Base-by-base conservation (phyloP, 2,329 filamentous ascomycete genomes). In the Xylariaceae sp. region DNA sequence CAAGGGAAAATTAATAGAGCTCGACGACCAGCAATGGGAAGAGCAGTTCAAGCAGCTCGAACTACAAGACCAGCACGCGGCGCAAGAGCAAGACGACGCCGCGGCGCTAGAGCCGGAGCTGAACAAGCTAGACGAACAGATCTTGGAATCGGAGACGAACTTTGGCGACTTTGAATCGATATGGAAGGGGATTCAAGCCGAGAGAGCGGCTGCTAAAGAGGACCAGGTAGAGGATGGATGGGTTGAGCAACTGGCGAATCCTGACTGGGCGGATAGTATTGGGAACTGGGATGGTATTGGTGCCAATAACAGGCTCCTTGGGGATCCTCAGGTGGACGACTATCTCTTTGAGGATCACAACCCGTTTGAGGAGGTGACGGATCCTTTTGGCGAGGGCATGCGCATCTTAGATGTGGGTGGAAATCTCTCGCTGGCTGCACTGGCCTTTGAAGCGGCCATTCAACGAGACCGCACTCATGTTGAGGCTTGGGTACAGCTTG, bases 311-410 rank as follows among this genome's bases (percentile, higher is more conserved):
- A 76, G 71, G 57, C 63, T 74, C 52, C 75, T 80, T 60, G 65
- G 81, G 53, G 90, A 95, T 68, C 89, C 90, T 11, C 80, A 87
- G 54, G 77, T 95, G 57, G 91, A 94, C 62, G 86, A 90, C 60
- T 99, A 99, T 70, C 82, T 96, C 67, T 99, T 97, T 66, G 94
- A 99, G 72, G 84, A 92, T 65, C 88, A 96, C 60, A 99, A 99
- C 70, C 79, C 94, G 29, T 97, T 96, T 78, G 80, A 85, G 60
- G 82, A 88, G 54, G 81, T 90, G 57, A 79, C 77, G 53, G 91
- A 95, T 68, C 90, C 94, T 0, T 99, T 95, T 66, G 88, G 92
- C 54, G 91, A 97, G 73, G 94, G 94, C 46, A 81, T 96, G 62
- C 87, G 89, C 66, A 96, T 99, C 58, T 89, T 99, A 83, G 85